Evolutionary conservation across 352 stramenopile genomes (phyloP).

Genomic region (Globisporangium alternatum): DNA sequence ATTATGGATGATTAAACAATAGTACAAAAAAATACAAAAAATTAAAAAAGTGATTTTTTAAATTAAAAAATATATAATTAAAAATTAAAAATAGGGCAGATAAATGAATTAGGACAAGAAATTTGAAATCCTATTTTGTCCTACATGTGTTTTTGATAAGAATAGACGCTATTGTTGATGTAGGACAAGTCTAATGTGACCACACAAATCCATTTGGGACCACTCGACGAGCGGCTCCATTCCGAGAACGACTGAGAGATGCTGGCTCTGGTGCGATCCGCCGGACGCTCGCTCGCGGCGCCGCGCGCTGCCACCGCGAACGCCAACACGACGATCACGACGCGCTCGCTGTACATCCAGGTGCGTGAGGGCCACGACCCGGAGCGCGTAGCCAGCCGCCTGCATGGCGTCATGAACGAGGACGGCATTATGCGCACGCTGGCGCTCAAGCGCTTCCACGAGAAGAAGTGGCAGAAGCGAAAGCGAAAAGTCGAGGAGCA

Average conservation of each 20-base stretch:
- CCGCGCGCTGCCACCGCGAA: constrained; percentile 15
- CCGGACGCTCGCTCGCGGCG: constrained; percentile 14
- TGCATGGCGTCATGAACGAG: constrained; percentile 71
- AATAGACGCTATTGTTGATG: no score
- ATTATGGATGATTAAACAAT: no score
- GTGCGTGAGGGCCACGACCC: constrained; percentile 49
- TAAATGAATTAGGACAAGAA: not conserved
- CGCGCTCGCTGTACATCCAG: constrained; percentile 47
- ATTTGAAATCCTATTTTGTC: no score
- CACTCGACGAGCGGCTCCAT: constrained; percentile 8
- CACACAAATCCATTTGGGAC: constrained; percentile 7
- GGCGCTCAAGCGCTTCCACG: constrained; percentile 68
- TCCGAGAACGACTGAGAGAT: constrained; percentile 13
- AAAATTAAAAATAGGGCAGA: no score
- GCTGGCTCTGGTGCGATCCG: constrained; percentile 32
- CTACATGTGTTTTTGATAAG: no score
- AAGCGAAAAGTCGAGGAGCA: constrained; percentile 80
- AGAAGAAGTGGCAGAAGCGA: constrained; percentile 83
- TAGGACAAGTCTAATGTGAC: no score
- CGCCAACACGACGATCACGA: constrained; percentile 19
- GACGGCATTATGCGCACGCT: constrained; percentile 78
- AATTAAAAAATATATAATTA: no score
- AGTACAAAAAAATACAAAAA: no score
- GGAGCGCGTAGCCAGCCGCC: constrained; percentile 45
- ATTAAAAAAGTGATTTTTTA: no score